Evolutionary conservation across 2,329 filamentous ascomycete genomes (phyloP).

Genomic region (Bipolaris bicolor): DNA sequence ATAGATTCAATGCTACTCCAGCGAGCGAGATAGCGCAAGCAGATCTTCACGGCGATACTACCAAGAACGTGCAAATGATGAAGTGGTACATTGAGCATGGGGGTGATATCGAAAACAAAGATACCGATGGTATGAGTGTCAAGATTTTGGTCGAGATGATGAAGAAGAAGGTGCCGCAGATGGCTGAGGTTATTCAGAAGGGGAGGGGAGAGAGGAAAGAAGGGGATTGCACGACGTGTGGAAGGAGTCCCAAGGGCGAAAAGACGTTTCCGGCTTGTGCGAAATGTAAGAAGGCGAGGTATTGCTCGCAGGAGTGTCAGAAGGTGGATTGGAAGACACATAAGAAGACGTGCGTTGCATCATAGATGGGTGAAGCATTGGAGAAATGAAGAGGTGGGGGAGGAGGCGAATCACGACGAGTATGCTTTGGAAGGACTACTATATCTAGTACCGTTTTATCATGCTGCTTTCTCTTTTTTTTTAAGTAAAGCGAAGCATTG

Average conservation of each 20-base stretch:
- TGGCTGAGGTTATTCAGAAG: conserved; percentile 11
- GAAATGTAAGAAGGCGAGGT: conserved; percentile 20
- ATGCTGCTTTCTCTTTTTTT: too few species aligned
- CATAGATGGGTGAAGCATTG: background rate
- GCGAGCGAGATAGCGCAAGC: conserved; percentile 22
- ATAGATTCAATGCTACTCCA: conserved; percentile 17
- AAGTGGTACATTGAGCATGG: conserved; percentile 27
- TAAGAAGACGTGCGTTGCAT: conserved; percentile 17
- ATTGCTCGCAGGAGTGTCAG: conserved; percentile 23
- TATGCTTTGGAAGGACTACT: too few species aligned
- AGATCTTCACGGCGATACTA: conserved; percentile 17
- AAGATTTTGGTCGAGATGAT: conserved; percentile 23
- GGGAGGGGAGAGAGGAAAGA: conserved; percentile 15
- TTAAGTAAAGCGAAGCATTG: too few species aligned
- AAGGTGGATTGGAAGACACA: conserved; percentile 27
- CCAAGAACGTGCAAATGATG: conserved; percentile 21
- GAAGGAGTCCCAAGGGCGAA: conserved; percentile 11
- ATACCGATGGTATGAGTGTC: conserved; percentile 24
- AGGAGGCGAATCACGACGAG: too few species aligned
- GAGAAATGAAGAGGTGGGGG: background rate
- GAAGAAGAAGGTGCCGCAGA: conserved; percentile 14
- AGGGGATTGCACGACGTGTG: conserved; percentile 19
- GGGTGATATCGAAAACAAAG: conserved; percentile 24
- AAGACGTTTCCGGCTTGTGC: conserved; percentile 11
- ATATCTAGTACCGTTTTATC: too few species aligned